phyloP scores from a whole-genome alignment of 129 eudicot species.

The Tanacetum coccineum region DNA sequence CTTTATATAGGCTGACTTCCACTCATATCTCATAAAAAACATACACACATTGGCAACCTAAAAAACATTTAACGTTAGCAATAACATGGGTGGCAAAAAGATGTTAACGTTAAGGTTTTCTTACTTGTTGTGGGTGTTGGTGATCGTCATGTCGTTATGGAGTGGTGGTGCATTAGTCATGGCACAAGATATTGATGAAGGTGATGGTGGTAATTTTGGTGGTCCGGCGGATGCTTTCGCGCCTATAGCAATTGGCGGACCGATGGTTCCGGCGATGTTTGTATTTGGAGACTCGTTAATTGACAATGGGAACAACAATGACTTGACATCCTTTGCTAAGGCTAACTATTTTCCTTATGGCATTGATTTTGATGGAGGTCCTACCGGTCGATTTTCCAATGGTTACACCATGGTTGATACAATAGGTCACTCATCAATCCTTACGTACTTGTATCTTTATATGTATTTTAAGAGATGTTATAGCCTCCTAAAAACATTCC shows the following conservation, averaged over 20 bases:
- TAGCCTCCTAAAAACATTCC: no score
- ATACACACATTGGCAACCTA: neutral
- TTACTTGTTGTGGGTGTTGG: slow-evolving; percentile 23
- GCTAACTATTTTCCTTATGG: slow-evolving; percentile 95
- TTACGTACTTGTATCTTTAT: neutral
- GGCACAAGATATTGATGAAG: slow-evolving; percentile 12
- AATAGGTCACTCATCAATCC: slow-evolving; percentile 44
- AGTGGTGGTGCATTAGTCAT: slow-evolving; percentile 7
- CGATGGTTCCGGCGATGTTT: slow-evolving; percentile 80
- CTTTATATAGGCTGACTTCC: slow-evolving; percentile 16
- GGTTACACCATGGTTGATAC: slow-evolving; percentile 88
- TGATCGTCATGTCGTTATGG: slow-evolving; percentile 27
- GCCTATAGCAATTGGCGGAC: slow-evolving; percentile 14
- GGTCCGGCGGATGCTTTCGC: slow-evolving; percentile 15
- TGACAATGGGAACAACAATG: slow-evolving; percentile 85
- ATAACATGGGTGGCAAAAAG: slow-evolving; percentile 12
- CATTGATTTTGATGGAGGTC: slow-evolving; percentile 68
- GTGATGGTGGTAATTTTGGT: slow-evolving; percentile 3
- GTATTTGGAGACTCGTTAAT: slow-evolving; percentile 84
- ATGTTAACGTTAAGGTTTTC: slow-evolving; percentile 13
- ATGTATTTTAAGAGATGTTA: no score
- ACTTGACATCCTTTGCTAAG: slow-evolving; percentile 71
- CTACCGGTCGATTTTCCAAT: slow-evolving; percentile 84
- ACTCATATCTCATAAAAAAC: neutral
- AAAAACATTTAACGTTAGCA: neutral